phyloP scores from a whole-genome alignment of 2,329 filamentous ascomycete species.

The Alternaria alternata region DNA sequence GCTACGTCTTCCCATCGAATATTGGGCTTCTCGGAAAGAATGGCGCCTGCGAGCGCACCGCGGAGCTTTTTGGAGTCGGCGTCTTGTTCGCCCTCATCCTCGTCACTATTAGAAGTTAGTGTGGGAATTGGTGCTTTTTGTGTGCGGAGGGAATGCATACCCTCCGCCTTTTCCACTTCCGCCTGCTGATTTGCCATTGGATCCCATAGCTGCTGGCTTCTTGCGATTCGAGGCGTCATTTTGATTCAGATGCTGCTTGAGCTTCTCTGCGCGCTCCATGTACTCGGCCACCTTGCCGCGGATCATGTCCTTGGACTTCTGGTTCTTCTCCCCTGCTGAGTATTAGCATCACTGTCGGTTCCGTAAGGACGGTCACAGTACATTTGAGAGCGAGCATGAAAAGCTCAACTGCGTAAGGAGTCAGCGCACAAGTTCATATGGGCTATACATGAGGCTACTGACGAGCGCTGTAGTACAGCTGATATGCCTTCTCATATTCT shows the following conservation, averaged over 20 bases:
- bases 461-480: constrained; percentile 87
- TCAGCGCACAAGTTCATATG: constrained; percentile 23
- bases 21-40: constrained; percentile 93
- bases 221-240: constrained; percentile 72
- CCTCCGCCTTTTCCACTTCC: constrained; percentile 68
- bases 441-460: constrained; percentile 21
- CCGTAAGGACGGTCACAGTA: constrained; percentile 25
- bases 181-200: constrained; percentile 72
- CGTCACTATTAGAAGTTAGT: constrained; percentile 58
- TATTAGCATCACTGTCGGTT: constrained; percentile 23
- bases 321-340: constrained; percentile 84
- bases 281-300: constrained; percentile 94
- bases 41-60: constrained; percentile 88
- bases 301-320: constrained; percentile 96
- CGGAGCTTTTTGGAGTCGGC: constrained; percentile 95
- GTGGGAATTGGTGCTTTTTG: not conserved
- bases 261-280: constrained; percentile 98
- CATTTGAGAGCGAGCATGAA: constrained; percentile 99
- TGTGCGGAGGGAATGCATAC: constrained; percentile 42
- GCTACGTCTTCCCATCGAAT: constrained; percentile 98
- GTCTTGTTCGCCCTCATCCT: constrained; percentile 72
- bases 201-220: constrained; percentile 75
- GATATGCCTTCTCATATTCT: constrained; percentile 97
- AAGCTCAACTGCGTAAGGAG: constrained; percentile 71
- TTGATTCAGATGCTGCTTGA: constrained; percentile 87